Base-by-base conservation (phyloP, 1,284 basidiomycete species). In the Phellinidium pouzarii region DNA sequence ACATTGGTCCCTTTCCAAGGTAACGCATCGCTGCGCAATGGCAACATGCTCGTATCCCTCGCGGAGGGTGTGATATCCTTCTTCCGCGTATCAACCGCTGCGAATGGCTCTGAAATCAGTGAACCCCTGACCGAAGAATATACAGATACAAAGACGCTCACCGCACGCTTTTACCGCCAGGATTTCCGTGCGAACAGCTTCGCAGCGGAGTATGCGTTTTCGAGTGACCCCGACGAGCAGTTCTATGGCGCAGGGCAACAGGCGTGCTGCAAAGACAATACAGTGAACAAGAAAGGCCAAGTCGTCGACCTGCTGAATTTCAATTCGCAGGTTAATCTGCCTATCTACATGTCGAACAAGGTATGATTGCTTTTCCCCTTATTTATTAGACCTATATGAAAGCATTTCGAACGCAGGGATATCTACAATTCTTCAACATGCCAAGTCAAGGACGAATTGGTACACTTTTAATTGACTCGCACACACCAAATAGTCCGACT, bases 201-300 rank as follows among this genome's bases (percentile, higher is more conserved):
- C 53, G 58, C 64, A 19, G 68, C 69, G n/a, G 61, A 68, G 44
- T 72, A 69, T 56, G 62, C 66, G 20, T 73, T 71, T 58, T 59
- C 64, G 20, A 61, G 65, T 5, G 65, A 67, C 52, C 61, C 64
- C 7, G 65, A 67, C 26, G 71, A 72, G 53, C 66, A 67, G 59
- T 66, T 72, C 54, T 71, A 66, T 58, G 71, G 69, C 4, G 61
- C 62, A 5, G 71, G 71, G 3, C 71, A 73, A 58, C 71, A 71
- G 44, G 66, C 68, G 17, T 72, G 71, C 55, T 72, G 71, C 57
- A 68, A 63, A 4, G 71, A 73, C 53, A 61, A 71, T 58, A 66
- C 66, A 1, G 67, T 73, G 5, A 73, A 72, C 55, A 71, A 72
- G 62, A 72, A 72, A 59, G 69, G 70, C 2, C 68, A 72, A 49